Base-by-base conservation (phyloP, 1,284 basidiomycete genomes). In the Boletus sp. region DNA sequence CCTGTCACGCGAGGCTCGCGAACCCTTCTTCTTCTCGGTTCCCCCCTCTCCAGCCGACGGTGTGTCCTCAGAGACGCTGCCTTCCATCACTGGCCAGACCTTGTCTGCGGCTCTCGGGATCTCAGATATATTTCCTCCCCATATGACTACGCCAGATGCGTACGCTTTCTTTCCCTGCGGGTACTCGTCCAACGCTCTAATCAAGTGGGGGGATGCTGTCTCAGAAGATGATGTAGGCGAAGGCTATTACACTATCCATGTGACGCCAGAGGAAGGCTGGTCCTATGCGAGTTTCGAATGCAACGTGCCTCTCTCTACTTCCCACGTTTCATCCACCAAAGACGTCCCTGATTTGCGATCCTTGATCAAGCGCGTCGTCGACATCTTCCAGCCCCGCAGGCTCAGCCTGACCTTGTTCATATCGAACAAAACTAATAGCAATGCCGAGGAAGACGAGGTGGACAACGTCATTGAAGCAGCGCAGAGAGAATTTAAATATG, bases 271-370 rank as follows among this genome's bases (percentile, higher is more conserved):
- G 69, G 84, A 89, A 57, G 94, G 91, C 49, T 97, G 91, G 84
- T 95, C 92, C 41, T 99, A 96, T 68, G 96, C 96, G 42, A 91
- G 88, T 58, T 99, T 99, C 72, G 96, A 99, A 71, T 96, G 93
- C 71, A 99, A 99, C 69, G 83, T 98, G n/a, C 90, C 91, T 4
- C 77, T 94, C 19, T 72, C 77, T 22, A 61, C 69, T 26, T 60
- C 59, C 23, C 66, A 67, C 37, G 62, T 64, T 50, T 61, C 71
- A 51, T 64, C 71, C 50, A 57, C 64, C 44, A 64, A 65, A 44
- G 62, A 67, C 46, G 78, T 88, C 37, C 87, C 91, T 23, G 85
- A 91, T 67, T 72, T 97, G 42, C 75, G 81, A 54, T 81, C 84
- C 14, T 81, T 99, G 49, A 81, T 99, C 49, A 80, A 82, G 50